Conservation (phyloP, 1,284 basidiomycete species). For the Athelia sp. region DNA sequence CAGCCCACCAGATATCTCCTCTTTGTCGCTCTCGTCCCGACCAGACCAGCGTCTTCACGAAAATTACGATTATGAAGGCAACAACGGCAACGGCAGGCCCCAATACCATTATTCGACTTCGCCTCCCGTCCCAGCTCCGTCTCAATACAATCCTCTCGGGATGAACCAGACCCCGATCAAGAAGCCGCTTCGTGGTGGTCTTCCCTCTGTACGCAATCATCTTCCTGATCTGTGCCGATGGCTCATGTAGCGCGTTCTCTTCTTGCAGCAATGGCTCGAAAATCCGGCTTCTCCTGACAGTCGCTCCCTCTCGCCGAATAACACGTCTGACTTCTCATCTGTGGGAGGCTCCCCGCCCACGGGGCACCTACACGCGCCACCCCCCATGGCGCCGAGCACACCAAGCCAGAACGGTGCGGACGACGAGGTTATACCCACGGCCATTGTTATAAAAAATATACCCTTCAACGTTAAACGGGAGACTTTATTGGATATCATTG, state of each 20-base stretch:
- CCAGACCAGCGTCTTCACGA: constrained; percentile 75
- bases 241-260: constrained; percentile 8
- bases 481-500: constrained; percentile 94
- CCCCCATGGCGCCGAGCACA: constrained; percentile 42
- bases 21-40: constrained; percentile 62
- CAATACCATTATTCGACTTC: constrained; percentile 69
- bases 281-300: constrained; percentile 50
- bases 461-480: constrained; percentile 97
- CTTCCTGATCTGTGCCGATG: constrained; percentile 18
- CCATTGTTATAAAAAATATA: constrained; percentile 99
- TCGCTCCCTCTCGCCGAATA: constrained; percentile 78
- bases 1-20: constrained; percentile 69
- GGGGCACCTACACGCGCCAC: constrained; percentile 44
- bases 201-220: constrained; percentile 58
- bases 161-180: constrained; percentile 67
- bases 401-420: constrained; percentile 48
- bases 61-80: constrained; percentile 75
- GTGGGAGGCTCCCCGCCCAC: constrained; percentile 74
- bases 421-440: constrained; percentile 97
- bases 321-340: constrained; percentile 81
- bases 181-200: constrained; percentile 59
- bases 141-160: constrained; percentile 57
- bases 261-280: constrained; percentile 75
- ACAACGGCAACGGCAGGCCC: constrained; percentile 42
- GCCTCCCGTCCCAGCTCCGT: constrained; percentile 58